These are phyloP conservation scores for Nemania bipapillata DNA, from an alignment of 2,329 filamentous ascomycete genomes.

Conservation along the genomic window DNA sequence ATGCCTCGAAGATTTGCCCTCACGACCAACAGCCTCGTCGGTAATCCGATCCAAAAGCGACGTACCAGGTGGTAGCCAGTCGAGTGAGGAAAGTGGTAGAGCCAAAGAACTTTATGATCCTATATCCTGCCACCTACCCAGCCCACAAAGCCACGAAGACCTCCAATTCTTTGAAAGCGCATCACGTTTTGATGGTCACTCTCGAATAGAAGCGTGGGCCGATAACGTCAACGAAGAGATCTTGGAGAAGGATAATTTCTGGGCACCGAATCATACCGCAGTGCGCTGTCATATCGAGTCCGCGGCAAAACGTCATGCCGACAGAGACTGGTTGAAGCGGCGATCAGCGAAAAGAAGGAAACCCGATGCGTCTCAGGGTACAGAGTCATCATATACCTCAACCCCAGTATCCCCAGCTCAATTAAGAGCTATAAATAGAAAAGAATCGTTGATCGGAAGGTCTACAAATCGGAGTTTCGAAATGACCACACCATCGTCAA, in stretches of 20 bases:
- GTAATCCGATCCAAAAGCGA: slow-evolving; percentile 24
- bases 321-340: slow-evolving; percentile 48
- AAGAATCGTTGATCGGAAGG: slow-evolving; percentile 6
- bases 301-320: slow-evolving; percentile 42
- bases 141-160: slow-evolving; percentile 49
- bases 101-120: slow-evolving; percentile 37
- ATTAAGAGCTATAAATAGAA: slow-evolving; percentile 23
- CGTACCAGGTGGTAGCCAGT: slow-evolving; percentile 24
- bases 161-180: slow-evolving; percentile 33
- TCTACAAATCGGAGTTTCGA: slow-evolving; percentile 44
- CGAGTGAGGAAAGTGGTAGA: slow-evolving; percentile 25
- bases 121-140: slow-evolving; percentile 57
- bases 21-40: slow-evolving; percentile 19
- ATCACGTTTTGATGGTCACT: slow-evolving; percentile 38
- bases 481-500: slow-evolving; percentile 46
- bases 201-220: slow-evolving; percentile 47
- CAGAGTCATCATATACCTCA: slow-evolving; percentile 37
- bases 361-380: slow-evolving; percentile 36
- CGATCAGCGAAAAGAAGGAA: slow-evolving; percentile 45
- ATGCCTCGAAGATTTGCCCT: slow-evolving; percentile 11
- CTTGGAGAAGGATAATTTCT: slow-evolving; percentile 47
- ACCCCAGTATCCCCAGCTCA: slow-evolving; percentile 37
- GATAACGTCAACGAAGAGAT: slow-evolving; percentile 35
- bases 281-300: slow-evolving; percentile 22
- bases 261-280: slow-evolving; percentile 43